Evolutionary conservation across 2,329 filamentous ascomycete species (phyloP), one percentile per base, ranked within the genome.

Genomic region (Akanthomyces uredinophilus): DNA sequence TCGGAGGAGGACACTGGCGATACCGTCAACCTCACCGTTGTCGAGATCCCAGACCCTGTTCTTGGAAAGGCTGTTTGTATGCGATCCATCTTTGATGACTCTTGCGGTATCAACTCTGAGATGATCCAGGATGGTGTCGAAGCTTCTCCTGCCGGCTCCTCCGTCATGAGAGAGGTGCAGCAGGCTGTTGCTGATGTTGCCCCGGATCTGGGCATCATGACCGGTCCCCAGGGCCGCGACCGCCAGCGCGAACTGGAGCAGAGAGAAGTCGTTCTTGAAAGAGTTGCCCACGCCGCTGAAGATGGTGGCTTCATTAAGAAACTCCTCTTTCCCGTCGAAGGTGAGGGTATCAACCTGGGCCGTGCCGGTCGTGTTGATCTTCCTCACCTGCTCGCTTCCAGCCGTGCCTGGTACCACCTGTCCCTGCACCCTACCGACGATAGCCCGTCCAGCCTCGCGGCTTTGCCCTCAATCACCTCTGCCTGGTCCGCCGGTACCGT

Each of bases 61-160:
- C 80, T 99, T 0, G 92, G 90, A 63, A 97, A 95, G 75, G 95
- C 94, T 0, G 77, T 96, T n/a, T 87, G 91, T 14, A 86, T 99
- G 78, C 90, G 92, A 44, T 91, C 91, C 16, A 86, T 98, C 41
- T 99, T 99, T 69, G 94, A 99, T 67, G 95, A 98, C 69, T 85
- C 81, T n/a, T 80, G 88, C 22, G 95, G 95, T 57, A 97, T 99
- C 77, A 98, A 98, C 68, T 84, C 89, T 0, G 95, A 99, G 78
- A 98, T 99, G 93, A 96, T 94, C 70, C 89, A 94, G 65, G 95
- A 99, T 67, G 95, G 95, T 11, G 84, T 99, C 1, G 84, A 90
- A n/a, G 83, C 96, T 2, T 77, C 83, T 1, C 69, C 88, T 0
- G 87, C 87, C 1, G 90, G 90, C n/a, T 89, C 88, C 63, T 96